These are phyloP conservation scores for Solanum pennellii DNA, from an alignment of 257 asterid species.

Conservation along the genomic window DNA sequence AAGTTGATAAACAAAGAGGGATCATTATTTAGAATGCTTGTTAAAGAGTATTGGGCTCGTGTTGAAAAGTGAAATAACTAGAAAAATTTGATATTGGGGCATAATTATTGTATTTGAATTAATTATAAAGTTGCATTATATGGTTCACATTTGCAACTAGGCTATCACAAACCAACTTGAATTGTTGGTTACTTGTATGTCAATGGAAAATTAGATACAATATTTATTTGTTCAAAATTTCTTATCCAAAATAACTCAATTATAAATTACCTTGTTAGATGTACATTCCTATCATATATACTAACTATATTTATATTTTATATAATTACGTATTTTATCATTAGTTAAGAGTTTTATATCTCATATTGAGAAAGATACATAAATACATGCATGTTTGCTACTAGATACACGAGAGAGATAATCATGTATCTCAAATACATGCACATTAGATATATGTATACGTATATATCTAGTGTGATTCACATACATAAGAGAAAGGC, in stretches of 20 bases:
- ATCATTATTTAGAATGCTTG: conserved; percentile 1
- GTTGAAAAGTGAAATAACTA: background rate
- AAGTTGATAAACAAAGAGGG: background rate
- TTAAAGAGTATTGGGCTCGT: background rate
- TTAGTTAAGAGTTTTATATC: background rate
- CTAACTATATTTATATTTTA: too few relatives aligned
- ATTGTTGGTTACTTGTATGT: background rate
- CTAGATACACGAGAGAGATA: background rate
- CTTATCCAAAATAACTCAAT: too few relatives aligned
- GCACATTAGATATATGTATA: background rate
- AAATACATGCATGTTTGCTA: too few relatives aligned
- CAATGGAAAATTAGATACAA: too few relatives aligned
- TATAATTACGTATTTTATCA: too few relatives aligned
- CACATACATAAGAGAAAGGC: background rate
- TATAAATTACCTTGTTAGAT: too few relatives aligned
- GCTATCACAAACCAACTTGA: background rate
- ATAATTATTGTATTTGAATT: background rate
- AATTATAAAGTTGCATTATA: background rate
- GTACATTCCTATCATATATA: too few relatives aligned
- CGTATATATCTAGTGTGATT: background rate
- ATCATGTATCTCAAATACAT: background rate
- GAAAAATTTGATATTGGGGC: background rate
- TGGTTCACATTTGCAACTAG: background rate
- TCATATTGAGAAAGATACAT: too few relatives aligned
- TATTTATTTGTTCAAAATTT: too few relatives aligned